A percentile compares a stretch with the other conserved stretches of the same genome.
These are phyloP conservation scores for thale cress (Arabidopsis thaliana) DNA, from an alignment of 345 rosid species.

Conservation along the genomic window DNA sequence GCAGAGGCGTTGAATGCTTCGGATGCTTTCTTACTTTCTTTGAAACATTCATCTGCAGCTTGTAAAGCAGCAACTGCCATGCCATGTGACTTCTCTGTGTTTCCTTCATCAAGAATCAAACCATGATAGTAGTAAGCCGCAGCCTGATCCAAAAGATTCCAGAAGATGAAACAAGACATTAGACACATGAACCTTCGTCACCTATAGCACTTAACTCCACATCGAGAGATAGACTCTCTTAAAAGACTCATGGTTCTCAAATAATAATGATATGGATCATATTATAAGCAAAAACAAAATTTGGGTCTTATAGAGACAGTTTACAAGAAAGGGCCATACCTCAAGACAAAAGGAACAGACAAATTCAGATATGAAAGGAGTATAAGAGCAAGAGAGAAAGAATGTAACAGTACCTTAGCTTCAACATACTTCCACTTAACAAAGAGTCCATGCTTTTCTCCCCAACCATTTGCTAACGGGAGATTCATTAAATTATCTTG, in stretches of 20 bases:
- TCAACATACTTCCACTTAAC: conserved; percentile 95
- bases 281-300: not conserved
- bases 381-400: conserved; percentile 15
- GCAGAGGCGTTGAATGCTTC: conserved; percentile 72
- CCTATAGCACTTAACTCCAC: not conserved
- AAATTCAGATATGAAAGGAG: not conserved
- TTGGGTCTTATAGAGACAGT: conserved; percentile 8
- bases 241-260: conserved; percentile 8
- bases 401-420: conserved; percentile 66
- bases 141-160: conserved; percentile 61
- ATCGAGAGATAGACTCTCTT: not conserved
- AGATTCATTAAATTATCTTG: conserved; percentile 92
- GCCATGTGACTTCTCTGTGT: conserved; percentile 93
- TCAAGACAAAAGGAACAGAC: conserved; percentile 23
- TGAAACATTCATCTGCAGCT: conserved; percentile 91
- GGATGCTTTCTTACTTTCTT: conserved; percentile 80
- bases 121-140: conserved; percentile 99
- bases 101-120: conserved; percentile 94
- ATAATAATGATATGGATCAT: conserved; percentile 15
- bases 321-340: conserved; percentile 11
- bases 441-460: conserved; percentile 82
- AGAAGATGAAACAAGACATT: conserved; percentile 24
- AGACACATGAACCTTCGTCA: conserved; percentile 31
- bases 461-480: conserved; percentile 95
- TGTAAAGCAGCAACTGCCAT: conserved; percentile 98